Conservation (phyloP, 495 filamentous ascomycete species). For the Talaromyces proteolyticus region DNA sequence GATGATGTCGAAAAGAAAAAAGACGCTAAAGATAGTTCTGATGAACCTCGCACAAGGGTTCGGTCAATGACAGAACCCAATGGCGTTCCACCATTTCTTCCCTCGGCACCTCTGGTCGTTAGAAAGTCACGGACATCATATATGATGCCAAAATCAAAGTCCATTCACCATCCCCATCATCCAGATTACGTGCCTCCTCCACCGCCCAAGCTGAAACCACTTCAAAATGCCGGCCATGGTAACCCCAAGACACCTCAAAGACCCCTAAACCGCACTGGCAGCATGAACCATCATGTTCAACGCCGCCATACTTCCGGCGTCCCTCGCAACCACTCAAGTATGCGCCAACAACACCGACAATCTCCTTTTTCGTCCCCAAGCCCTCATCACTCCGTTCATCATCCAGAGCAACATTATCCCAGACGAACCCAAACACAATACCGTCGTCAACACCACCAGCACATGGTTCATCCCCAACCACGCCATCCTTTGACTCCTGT, state of each 20-base stretch:
- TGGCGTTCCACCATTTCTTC: slow-evolving; percentile 26
- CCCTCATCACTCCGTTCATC: slow-evolving; percentile 9
- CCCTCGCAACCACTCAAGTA: neutral
- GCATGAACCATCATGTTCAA: too few species aligned
- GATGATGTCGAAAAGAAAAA: neutral
- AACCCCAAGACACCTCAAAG: too few species aligned
- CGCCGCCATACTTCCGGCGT: neutral
- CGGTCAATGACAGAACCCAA: slow-evolving; percentile 22
- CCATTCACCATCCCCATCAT: slow-evolving; percentile 24
- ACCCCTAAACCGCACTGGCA: too few species aligned
- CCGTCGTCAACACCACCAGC: slow-evolving; percentile 1
- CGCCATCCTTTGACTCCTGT: slow-evolving; percentile 9
- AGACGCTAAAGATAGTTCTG: neutral
- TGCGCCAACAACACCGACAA: neutral
- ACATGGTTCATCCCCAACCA: neutral
- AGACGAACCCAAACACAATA: slow-evolving; percentile 21
- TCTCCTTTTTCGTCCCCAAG: neutral
- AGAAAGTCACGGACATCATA: slow-evolving; percentile 23
- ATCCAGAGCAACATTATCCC: slow-evolving; percentile 27
- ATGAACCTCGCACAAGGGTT: slow-evolving; percentile 4
- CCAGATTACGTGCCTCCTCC: slow-evolving; percentile 15
- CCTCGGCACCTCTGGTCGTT: slow-evolving; percentile 19
- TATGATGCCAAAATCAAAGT: slow-evolving; percentile 9
- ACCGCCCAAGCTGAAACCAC: neutral
- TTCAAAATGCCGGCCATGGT: neutral